Evolutionary conservation across 768 basidiomycete species (phyloP).

Genomic region (Leucocoprinus birnbaumii): DNA sequence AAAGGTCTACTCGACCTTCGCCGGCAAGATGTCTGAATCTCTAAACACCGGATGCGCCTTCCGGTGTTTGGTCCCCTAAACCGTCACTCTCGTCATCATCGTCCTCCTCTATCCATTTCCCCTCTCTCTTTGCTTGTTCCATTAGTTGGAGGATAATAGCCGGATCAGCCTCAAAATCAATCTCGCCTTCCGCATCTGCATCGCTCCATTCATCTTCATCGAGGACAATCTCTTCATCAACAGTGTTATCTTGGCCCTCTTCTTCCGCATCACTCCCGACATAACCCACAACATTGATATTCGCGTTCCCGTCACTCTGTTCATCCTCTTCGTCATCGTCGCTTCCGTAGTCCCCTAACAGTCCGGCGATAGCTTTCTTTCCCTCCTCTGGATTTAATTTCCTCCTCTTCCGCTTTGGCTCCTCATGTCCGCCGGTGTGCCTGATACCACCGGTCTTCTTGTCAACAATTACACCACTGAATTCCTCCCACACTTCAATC

Average conservation of each 20-base stretch:
- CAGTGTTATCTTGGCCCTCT: constrained; percentile 36
- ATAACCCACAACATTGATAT: constrained; percentile 34
- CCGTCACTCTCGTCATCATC: constrained; percentile 17
- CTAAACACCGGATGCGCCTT: background rate
- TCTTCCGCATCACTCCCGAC: constrained; percentile 45
- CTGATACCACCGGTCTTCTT: constrained; percentile 34
- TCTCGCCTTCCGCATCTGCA: constrained; percentile 20
- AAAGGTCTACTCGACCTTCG: constrained; percentile 79
- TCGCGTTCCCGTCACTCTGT: constrained; percentile 23
- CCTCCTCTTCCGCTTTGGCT: constrained; percentile 48
- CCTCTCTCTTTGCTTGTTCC: constrained; percentile 15
- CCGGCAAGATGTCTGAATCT: constrained; percentile 61
- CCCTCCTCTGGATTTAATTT: constrained; percentile 52
- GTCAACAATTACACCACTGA: constrained; percentile 59
- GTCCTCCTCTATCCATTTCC: constrained; percentile 17
- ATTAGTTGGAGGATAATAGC: constrained; percentile 13
- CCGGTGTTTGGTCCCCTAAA: constrained; percentile 1
- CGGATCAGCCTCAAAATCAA: constrained; percentile 15
- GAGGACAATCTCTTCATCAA: constrained; percentile 51
- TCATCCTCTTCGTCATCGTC: constrained; percentile 30
- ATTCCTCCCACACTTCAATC: constrained; percentile 75
- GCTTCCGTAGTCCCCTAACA: constrained; percentile 44
- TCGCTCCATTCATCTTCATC: constrained; percentile 32
- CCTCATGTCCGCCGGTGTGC: constrained; percentile 29
- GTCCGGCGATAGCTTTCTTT: constrained; percentile 49